Evolutionary conservation across 345 rosid genomes (phyloP), one percentile per base, ranked within the genome.

Genomic region (Corymbia maculata): DNA sequence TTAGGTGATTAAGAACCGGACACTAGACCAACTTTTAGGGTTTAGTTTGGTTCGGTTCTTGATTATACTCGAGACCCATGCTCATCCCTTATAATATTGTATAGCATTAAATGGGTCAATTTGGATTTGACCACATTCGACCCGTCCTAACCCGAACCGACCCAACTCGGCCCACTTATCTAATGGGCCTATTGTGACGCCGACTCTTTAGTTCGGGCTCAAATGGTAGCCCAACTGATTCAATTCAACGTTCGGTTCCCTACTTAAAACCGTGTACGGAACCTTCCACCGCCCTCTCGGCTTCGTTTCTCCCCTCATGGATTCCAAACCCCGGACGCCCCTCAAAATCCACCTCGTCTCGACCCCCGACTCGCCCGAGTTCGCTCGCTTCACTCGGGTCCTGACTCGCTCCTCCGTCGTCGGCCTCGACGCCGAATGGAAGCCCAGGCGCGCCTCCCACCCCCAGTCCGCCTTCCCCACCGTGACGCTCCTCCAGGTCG

Each of bases 341-440:
- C 88, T 90, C 50, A 66, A 88, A 53, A 93, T 94, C 86, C 91
- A 93, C 89, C 89, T 95, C 1, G 96, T 97, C 90, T 68, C 93
- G 0, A 89, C 95, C 79, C 89, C 93, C 85, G 95, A 95, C 89
- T 95, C 97, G 70, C 59, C 94, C 93, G 98, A 95, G 97, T 96
- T 96, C 94, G 87, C 92, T 88, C 95, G 85, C 87, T 88, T 96
- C 28, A 92, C 94, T 85, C 90, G 90, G 89, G 51, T 93, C 79
- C 89, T 96, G 86, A 88, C 94, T 93, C 94, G 92, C 85, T 94
- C 96, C 66, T 92, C 96, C 13, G 26, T 95, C 93, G 89, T 97
- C 86, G 98, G 91, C 2, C 95, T 96, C 88, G 99, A 97, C 88
- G 99, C 98, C 28, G 99, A 97, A 79, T 97, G 99, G 99, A 96